phyloP scores from a whole-genome alignment of 768 basidiomycete species.

The Mycena alexandri region DNA sequence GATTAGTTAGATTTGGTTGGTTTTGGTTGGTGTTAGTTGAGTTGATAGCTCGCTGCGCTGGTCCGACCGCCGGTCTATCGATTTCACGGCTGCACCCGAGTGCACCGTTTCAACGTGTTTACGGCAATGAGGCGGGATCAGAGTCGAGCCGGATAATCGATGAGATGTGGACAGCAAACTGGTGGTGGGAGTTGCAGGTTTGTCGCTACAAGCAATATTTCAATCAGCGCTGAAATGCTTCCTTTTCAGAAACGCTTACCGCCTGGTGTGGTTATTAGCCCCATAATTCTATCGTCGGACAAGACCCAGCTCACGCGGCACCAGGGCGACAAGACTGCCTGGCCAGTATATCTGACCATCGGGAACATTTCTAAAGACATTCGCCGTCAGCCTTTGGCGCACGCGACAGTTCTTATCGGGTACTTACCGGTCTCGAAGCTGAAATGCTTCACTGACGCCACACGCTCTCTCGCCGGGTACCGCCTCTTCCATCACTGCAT shows the following conservation, averaged over 20 bases:
- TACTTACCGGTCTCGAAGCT: conserved; percentile 52
- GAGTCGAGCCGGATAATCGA: conserved; percentile 26
- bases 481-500: too few species aligned
- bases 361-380: conserved; percentile 44
- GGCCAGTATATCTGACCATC: conserved; percentile 46
- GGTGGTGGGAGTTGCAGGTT: conserved; percentile 49
- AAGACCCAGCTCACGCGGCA: conserved; percentile 43
- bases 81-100: too few species aligned
- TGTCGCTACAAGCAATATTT: not conserved
- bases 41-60: too few species aligned
- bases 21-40: too few species aligned
- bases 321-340: conserved; percentile 41
- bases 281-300: conserved; percentile 49
- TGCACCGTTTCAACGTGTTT: too few species aligned
- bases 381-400: too few species aligned
- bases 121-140: not conserved
- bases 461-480: too few species aligned
- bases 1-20: too few species aligned
- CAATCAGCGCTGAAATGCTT: too few species aligned
- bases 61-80: too few species aligned
- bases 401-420: not conserved
- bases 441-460: conserved; percentile 37
- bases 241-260: conserved; percentile 17
- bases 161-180: conserved; percentile 45
- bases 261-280: conserved; percentile 34